These are phyloP conservation scores for Suillus cothurnatus DNA, from an alignment of 768 basidiomycete genomes.

Conservation along the genomic window DNA sequence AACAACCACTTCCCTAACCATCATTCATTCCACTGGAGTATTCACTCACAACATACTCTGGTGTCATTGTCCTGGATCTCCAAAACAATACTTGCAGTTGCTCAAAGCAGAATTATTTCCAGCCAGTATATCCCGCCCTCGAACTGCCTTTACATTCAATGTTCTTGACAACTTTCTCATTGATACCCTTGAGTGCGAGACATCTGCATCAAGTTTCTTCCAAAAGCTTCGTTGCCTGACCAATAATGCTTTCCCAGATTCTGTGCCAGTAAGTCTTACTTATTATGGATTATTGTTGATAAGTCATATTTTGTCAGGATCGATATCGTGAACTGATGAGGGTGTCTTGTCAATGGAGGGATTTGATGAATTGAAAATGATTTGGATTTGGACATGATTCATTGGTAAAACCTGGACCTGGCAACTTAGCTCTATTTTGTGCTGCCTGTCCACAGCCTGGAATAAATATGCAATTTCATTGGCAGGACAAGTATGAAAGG, in stretches of 20 bases:
- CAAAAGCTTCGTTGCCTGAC: constrained; percentile 5
- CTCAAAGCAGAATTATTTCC: no score
- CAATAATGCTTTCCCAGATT: constrained; percentile 4
- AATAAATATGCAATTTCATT: constrained; percentile 26
- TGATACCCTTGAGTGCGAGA: no score
- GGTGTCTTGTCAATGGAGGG: constrained; percentile 8
- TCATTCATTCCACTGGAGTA: no score
- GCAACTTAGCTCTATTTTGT: constrained; percentile 21
- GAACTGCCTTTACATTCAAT: no score
- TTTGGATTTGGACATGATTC: constrained; percentile 15
- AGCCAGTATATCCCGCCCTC: no score
- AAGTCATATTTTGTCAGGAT: constrained; percentile 4
- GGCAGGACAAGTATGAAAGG: constrained; percentile 16
- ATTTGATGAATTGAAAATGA: constrained; percentile 5
- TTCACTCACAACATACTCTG: no score
- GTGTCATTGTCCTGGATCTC: no score
- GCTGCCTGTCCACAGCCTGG: no score
- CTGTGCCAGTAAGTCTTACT: constrained; percentile 6
- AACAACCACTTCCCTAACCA: no score
- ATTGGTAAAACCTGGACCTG: background rate
- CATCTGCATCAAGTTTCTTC: no score
- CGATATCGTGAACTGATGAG: constrained; percentile 17
- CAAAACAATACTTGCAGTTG: no score
- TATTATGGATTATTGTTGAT: constrained; percentile 4
- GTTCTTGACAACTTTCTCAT: no score